phyloP scores from a whole-genome alignment of 2,329 filamentous ascomycete species.

The Neurospora sp. region DNA sequence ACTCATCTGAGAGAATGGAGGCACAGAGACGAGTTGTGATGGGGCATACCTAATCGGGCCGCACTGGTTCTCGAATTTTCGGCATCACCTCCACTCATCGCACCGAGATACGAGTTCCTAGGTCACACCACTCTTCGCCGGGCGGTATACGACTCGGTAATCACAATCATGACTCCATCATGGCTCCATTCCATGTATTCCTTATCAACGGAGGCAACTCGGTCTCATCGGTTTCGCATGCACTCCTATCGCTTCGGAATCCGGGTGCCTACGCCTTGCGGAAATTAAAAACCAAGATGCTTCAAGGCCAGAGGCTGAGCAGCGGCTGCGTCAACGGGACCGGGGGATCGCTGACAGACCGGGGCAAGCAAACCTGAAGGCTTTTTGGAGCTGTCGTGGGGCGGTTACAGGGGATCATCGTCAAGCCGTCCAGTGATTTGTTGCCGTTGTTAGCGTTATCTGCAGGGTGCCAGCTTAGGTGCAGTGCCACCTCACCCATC shows the following conservation, averaged over 20 bases:
- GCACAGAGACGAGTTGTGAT: neutral
- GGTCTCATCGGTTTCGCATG: neutral
- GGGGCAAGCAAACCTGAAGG: neutral
- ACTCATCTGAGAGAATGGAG: neutral
- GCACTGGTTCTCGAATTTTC: neutral
- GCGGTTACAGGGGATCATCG: neutral
- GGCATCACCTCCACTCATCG: neutral
- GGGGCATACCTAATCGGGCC: neutral
- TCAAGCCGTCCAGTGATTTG: neutral
- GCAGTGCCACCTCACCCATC: neutral
- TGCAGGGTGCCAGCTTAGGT: neutral
- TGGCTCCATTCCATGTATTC: neutral
- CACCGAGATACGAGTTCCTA: neutral
- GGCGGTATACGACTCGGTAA: neutral
- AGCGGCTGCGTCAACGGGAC: neutral
- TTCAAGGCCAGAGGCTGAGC: neutral
- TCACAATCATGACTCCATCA: neutral
- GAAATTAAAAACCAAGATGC: neutral
- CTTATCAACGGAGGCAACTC: neutral
- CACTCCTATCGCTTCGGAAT: neutral
- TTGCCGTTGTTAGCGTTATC: neutral
- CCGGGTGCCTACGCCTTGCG: neutral
- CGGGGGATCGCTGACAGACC: neutral
- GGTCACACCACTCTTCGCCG: no score
- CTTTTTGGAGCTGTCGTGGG: neutral